Evolutionary conservation across 768 basidiomycete genomes (phyloP).

Genomic region (Lepiota brunneoincarnata): DNA sequence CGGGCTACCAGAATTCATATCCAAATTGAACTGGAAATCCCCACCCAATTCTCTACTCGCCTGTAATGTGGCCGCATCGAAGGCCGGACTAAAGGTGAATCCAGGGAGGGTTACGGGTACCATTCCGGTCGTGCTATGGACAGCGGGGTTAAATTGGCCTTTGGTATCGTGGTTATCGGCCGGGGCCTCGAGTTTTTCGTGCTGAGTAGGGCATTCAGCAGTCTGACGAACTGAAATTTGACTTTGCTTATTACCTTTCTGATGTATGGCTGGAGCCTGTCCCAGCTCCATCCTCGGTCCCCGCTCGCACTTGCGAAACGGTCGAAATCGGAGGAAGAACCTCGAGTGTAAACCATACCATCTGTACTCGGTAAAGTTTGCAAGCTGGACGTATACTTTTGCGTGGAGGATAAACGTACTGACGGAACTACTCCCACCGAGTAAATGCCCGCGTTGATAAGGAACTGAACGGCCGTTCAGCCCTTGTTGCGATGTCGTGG

Average conservation of each 20-base stretch:
- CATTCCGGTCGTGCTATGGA: slow-evolving; percentile 19
- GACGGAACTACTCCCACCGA: slow-evolving; percentile 30
- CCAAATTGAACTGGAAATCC: slow-evolving; percentile 13
- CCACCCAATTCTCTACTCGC: slow-evolving; percentile 14
- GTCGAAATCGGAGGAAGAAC: slow-evolving; percentile 17
- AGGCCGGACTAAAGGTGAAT: slow-evolving; percentile 9
- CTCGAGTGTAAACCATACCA: slow-evolving; percentile 23
- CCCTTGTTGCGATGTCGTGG: slow-evolving; percentile 24
- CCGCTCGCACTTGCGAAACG: slow-evolving; percentile 24
- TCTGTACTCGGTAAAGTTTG: slow-evolving; percentile 14
- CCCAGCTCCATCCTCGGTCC: slow-evolving; percentile 34
- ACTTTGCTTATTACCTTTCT: slow-evolving; percentile 18
- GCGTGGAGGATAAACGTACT: slow-evolving; percentile 19
- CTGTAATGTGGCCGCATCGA: slow-evolving; percentile 19
- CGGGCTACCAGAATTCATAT: slow-evolving; percentile 14
- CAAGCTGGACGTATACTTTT: not conserved
- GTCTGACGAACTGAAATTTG: not conserved
- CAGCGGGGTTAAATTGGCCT: slow-evolving; percentile 19
- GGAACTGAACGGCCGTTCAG: slow-evolving; percentile 22
- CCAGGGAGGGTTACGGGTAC: slow-evolving; percentile 17
- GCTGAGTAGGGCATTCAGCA: slow-evolving; percentile 29
- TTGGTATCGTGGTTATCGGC: slow-evolving; percentile 17
- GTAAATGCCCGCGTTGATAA: slow-evolving; percentile 26
- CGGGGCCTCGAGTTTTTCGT: slow-evolving; percentile 17
- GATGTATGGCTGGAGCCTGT: slow-evolving; percentile 24